These are phyloP conservation scores for Leccinellum rugosiceps DNA, from an alignment of 768 basidiomycete genomes.

Conservation along the genomic window DNA sequence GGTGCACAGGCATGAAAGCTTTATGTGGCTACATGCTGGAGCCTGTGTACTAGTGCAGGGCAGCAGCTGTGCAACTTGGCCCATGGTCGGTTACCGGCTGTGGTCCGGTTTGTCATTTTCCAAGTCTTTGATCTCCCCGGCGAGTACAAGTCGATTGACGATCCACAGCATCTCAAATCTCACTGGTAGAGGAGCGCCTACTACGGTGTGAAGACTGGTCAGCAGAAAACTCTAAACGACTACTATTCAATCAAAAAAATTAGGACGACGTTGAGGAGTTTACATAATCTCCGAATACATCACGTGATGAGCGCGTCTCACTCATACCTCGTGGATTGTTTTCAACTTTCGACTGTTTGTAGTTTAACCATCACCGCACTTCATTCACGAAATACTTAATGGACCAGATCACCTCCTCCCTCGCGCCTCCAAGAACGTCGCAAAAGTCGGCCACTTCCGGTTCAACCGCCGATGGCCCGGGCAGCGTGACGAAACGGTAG, in stretches of 20 bases:
- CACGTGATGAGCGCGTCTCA: constrained; percentile 34
- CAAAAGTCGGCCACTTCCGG: constrained; percentile 57
- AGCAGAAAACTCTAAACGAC: not conserved
- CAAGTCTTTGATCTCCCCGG: not conserved
- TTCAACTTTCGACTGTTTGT: not conserved
- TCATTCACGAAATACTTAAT: constrained; percentile 37
- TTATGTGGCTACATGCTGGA: not conserved
- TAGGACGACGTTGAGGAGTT: no score
- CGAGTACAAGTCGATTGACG: not conserved
- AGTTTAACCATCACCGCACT: constrained; percentile 14
- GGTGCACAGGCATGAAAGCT: not conserved
- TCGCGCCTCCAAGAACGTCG: constrained; percentile 54
- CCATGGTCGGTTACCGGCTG: not conserved
- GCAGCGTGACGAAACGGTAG: constrained; percentile 84
- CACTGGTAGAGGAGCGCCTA: not conserved
- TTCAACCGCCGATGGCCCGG: constrained; percentile 54
- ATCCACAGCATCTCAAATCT: not conserved
- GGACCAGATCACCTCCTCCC: constrained; percentile 69
- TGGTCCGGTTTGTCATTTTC: not conserved
- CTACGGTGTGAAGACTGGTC: not conserved
- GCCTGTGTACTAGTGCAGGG: not conserved
- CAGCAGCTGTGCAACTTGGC: no score
- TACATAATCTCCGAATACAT: not conserved
- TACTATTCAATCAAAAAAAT: not conserved
- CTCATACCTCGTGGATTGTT: constrained; percentile 5